These are phyloP conservation scores for Cladosporium sp. DNA, from an alignment of 2,329 filamentous ascomycete species.

Conservation along the genomic window DNA sequence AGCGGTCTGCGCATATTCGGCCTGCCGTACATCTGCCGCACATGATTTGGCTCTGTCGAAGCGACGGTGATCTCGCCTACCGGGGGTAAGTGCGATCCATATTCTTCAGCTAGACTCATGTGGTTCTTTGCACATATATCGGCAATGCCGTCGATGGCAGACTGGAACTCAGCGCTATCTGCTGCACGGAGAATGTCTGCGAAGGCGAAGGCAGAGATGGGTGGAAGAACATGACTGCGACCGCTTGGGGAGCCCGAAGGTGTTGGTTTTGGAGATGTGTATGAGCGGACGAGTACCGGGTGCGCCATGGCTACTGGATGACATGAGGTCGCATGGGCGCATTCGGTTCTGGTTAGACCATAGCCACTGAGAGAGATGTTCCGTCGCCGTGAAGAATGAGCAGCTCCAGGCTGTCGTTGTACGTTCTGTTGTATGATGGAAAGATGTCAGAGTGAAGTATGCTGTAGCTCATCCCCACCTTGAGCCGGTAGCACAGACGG, in stretches of 20 bases:
- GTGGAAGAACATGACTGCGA: slow-evolving; percentile 24
- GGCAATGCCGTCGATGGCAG: slow-evolving; percentile 58
- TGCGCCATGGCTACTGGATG: slow-evolving; percentile 33
- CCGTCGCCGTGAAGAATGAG: neutral
- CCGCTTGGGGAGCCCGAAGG: slow-evolving; percentile 10
- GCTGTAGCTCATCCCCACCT: too few species aligned
- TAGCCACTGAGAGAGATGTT: neutral
- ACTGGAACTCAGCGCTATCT: slow-evolving; percentile 52
- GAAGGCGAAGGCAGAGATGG: slow-evolving; percentile 30
- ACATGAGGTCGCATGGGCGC: neutral
- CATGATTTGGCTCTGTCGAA: slow-evolving; percentile 11
- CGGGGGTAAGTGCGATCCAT: slow-evolving; percentile 58
- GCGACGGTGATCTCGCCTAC: slow-evolving; percentile 51
- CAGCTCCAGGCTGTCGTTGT: neutral
- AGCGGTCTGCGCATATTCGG: slow-evolving; percentile 32
- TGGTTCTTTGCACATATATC: slow-evolving; percentile 60
- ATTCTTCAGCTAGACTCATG: slow-evolving; percentile 59
- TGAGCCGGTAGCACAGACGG: neutral
- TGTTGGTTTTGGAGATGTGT: slow-evolving; percentile 17
- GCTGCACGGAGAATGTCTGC: slow-evolving; percentile 30
- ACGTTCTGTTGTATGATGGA: neutral
- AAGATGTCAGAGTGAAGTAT: too few species aligned
- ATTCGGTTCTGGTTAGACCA: neutral
- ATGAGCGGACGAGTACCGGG: slow-evolving; percentile 39
- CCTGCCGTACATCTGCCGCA: slow-evolving; percentile 4